Base-by-base conservation (phyloP, 2,329 filamentous ascomycete genomes). In the Neopestalotiopsis sp. region DNA sequence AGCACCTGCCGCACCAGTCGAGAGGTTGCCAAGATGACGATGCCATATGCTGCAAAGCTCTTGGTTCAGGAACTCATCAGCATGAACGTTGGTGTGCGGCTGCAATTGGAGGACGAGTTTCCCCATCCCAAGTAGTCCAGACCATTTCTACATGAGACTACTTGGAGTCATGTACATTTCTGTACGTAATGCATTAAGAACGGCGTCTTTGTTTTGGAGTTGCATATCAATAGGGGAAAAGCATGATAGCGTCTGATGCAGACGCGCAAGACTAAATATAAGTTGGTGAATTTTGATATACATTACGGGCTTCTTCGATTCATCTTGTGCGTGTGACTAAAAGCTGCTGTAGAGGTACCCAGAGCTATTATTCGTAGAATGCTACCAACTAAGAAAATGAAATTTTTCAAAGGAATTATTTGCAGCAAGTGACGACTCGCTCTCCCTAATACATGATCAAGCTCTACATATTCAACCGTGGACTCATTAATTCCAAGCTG, bases 31-130 rank as follows among this genome's bases (percentile, higher is more conserved):
- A 92, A 92, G 81, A 97, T 99, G 92, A 95, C 92, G 42, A 97
- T 99, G 88, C 96, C 96, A 42, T 99, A 99, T 81, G 96, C 96
- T 20, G 96, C 96, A 0, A 98, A 99, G 87, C 83, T 99, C 78
- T 84, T 99, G 68, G 94, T 98, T 63, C 96, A 99, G 84, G 96
- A 99, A 83, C 82, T 99, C 76, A 91, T 97, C 77, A 97, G 94
- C 80, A 99, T 99, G 96, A 99, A 99, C 80, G 94, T 99, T n/a
- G 93, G 95, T 71, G 95, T 97, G 70, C 88, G 93, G 69, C 85
- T 99, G 82, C 93, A 95, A 84, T 83, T 99, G 73, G 94, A 94
- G 76, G 96, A 99, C 78, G 94, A 98, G 82, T 99, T 99, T 80
- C 94, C 94, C 17, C 88, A 90, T 74, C 88, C 88, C 30, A 81